phyloP scores from a whole-genome alignment of 768 basidiomycete genomes.

The Lactarius pseudohatsudake region DNA sequence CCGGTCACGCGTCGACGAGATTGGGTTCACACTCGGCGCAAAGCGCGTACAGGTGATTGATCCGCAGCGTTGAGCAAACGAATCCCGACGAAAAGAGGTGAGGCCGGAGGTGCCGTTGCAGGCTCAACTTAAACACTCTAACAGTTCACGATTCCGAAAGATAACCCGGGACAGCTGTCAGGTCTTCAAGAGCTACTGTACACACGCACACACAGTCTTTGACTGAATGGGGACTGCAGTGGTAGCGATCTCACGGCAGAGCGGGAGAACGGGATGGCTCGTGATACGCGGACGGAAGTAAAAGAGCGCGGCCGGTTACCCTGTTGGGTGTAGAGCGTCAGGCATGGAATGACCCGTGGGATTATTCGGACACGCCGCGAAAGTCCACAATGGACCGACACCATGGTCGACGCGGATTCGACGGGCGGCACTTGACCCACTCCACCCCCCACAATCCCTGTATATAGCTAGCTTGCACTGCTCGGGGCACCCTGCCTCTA shows the following conservation, averaged over 20 bases:
- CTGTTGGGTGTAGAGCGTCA: too few relatives aligned
- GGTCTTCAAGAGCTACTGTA: background rate
- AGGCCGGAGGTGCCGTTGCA: background rate
- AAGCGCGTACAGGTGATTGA: background rate
- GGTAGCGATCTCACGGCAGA: background rate
- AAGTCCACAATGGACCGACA: slow-evolving; percentile 4
- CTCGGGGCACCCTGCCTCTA: background rate
- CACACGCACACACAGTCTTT: background rate
- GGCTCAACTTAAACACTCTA: background rate
- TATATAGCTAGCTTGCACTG: background rate
- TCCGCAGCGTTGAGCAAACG: background rate
- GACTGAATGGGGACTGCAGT: background rate
- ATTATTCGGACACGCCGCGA: background rate
- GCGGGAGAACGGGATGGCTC: background rate
- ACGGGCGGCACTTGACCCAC: slow-evolving; percentile 1
- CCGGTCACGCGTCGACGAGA: background rate
- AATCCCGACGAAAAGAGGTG: background rate
- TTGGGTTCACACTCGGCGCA: background rate
- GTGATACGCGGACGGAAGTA: background rate
- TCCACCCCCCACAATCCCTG: background rate
- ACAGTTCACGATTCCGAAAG: background rate
- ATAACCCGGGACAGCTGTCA: background rate
- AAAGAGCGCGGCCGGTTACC: background rate
- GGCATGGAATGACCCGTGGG: background rate
- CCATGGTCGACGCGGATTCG: background rate